Evolutionary conservation across 768 basidiomycete species (phyloP).

Genomic region (Mycena chlorophos): DNA sequence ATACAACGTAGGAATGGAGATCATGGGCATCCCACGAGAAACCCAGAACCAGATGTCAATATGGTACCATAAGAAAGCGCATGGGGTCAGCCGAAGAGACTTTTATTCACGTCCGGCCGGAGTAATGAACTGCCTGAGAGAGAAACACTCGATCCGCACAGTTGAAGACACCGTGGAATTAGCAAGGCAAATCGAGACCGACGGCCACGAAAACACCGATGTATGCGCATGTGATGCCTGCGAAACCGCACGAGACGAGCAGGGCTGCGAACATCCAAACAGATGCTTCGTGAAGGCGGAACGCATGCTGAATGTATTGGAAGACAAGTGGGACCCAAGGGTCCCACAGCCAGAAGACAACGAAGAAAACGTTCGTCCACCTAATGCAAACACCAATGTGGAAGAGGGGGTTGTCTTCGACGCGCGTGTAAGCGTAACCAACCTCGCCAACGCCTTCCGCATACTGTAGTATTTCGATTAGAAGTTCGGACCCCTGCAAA

Average conservation of each 20-base stretch:
- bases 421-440: no score
- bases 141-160: neutral
- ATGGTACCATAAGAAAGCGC: constrained; percentile 7
- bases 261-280: constrained; percentile 1
- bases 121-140: constrained; percentile 2
- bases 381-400: no score
- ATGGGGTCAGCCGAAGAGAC: neutral
- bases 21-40: neutral
- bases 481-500: no score
- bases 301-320: neutral
- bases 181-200: neutral
- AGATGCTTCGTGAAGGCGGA: constrained; percentile 1
- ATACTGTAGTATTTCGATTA: no score
- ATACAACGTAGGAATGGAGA: neutral
- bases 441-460: no score
- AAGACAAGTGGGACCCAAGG: constrained; percentile 9
- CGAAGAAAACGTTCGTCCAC: neutral
- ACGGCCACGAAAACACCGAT: neutral
- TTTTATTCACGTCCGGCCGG: neutral
- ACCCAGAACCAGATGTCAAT: constrained; percentile 3
- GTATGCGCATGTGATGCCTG: constrained; percentile 7
- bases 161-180: neutral
- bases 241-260: neutral
- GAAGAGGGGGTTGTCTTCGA: no score
- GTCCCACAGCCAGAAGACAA: constrained; percentile 7